phyloP scores from a whole-genome alignment of 1,139 yeast species.

The Komagataea norvegica region DNA sequence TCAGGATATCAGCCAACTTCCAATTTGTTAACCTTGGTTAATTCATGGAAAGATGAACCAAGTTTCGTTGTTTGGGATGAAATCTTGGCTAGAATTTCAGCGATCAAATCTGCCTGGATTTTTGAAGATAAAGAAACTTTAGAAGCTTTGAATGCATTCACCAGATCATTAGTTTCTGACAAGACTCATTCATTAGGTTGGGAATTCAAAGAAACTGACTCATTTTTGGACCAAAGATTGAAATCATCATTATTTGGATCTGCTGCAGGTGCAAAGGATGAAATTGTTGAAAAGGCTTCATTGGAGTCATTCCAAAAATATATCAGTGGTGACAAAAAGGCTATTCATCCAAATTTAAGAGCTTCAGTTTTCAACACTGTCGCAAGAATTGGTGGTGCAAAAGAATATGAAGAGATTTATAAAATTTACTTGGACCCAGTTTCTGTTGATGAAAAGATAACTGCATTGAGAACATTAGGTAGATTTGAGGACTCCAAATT shows the following conservation, averaged over 20 bases:
- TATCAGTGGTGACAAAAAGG: conserved; percentile 61
- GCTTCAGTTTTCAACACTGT: conserved; percentile 62
- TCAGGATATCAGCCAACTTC: conserved; percentile 71
- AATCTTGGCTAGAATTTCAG: conserved; percentile 49
- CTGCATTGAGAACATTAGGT: conserved; percentile 76
- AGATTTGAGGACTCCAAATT: conserved; percentile 54
- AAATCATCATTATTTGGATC: conserved; percentile 67
- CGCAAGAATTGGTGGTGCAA: conserved; percentile 61
- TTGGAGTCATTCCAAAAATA: conserved; percentile 54
- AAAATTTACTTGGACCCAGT: conserved; percentile 61
- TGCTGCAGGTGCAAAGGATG: conserved; percentile 60
- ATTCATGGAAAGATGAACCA: conserved; percentile 62
- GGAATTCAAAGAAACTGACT: conserved; percentile 56
- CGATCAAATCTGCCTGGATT: conserved; percentile 61
- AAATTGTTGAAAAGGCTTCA: conserved; percentile 49
- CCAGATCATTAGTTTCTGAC: conserved; percentile 52
- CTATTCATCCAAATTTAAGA: conserved; percentile 80
- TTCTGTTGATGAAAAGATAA: conserved; percentile 68
- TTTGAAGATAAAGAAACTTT: conserved; percentile 58
- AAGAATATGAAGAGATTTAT: conserved; percentile 60
- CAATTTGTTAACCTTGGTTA: conserved; percentile 58
- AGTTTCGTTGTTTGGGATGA: conserved; percentile 79
- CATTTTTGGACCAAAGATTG: conserved; percentile 70
- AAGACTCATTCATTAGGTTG: conserved; percentile 65
- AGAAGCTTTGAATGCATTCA: conserved; percentile 56